Percentiles rank a stretch among this genome's conserved stretches.
These are phyloP conservation scores for Diaporthe australafricana DNA, from an alignment of 2,329 filamentous ascomycete species.

Conservation along the genomic window DNA sequence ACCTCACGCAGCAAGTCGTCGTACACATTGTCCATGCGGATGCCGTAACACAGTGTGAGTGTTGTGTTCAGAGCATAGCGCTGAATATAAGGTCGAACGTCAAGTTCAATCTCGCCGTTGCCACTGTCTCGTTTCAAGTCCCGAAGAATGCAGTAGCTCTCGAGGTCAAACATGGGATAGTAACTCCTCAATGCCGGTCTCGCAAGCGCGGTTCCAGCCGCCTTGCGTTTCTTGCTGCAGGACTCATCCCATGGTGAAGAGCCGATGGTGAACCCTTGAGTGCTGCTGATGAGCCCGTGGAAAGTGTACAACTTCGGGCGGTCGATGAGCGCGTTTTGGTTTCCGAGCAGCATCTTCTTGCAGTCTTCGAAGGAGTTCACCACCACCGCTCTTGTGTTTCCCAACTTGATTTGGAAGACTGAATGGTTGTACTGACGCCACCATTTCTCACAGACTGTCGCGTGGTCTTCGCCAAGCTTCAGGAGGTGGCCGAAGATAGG, in stretches of 20 bases:
- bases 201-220: constrained; percentile 59
- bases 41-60: constrained; percentile 65
- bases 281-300: constrained; percentile 62
- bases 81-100: constrained; percentile 62
- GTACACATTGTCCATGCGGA: constrained; percentile 65
- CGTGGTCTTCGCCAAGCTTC: constrained; percentile 64
- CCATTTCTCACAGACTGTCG: constrained; percentile 62
- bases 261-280: constrained; percentile 67
- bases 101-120: constrained; percentile 54
- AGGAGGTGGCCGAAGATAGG: constrained; percentile 63
- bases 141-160: constrained; percentile 61
- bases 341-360: constrained; percentile 60
- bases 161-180: constrained; percentile 64
- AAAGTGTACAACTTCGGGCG: constrained; percentile 64
- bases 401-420: constrained; percentile 64
- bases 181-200: constrained; percentile 59
- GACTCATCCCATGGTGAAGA: constrained; percentile 64
- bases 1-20: constrained; percentile 64
- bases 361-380: constrained; percentile 65
- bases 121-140: constrained; percentile 58
- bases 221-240: constrained; percentile 64
- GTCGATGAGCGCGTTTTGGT: constrained; percentile 63
- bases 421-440: constrained; percentile 59
- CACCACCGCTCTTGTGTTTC: constrained; percentile 64
- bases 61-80: constrained; percentile 66